These are phyloP conservation scores for Mycena olivaceomarginata DNA, from an alignment of 768 basidiomycete genomes.

Conservation along the genomic window DNA sequence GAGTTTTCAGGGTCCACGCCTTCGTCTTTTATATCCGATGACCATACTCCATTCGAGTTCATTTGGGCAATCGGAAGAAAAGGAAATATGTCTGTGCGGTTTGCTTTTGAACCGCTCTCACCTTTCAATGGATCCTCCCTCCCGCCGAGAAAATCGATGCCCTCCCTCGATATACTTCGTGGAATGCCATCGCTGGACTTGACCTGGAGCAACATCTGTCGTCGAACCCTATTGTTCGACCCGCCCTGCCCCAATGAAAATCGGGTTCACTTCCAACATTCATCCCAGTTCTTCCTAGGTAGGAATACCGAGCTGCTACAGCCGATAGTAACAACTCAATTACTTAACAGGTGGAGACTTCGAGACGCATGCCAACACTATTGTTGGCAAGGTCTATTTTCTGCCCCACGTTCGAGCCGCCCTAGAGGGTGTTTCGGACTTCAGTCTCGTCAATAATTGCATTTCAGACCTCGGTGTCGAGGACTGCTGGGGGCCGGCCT, in stretches of 20 bases:
- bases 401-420: background rate
- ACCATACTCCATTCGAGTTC: constrained; percentile 9
- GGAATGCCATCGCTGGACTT: constrained; percentile 3
- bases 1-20: background rate
- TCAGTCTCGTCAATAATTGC: background rate
- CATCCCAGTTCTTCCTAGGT: constrained; percentile 9
- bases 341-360: constrained; percentile 1
- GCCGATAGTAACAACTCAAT: too few species aligned
- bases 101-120: constrained; percentile 2
- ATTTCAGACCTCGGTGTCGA: constrained; percentile 5
- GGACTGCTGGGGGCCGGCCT: background rate
- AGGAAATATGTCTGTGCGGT: background rate
- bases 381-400: constrained; percentile 12
- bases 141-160: background rate
- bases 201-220: constrained; percentile 9
- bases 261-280: background rate
- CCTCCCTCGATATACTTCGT: background rate
- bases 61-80: background rate
- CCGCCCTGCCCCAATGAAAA: background rate
- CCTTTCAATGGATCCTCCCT: background rate
- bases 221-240: background rate
- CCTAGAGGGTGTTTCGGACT: background rate
- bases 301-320: background rate
- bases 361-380: background rate
- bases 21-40: constrained; percentile 5